Base-by-base conservation (phyloP, 345 rosid genomes). In the Hevea brasiliensis region DNA sequence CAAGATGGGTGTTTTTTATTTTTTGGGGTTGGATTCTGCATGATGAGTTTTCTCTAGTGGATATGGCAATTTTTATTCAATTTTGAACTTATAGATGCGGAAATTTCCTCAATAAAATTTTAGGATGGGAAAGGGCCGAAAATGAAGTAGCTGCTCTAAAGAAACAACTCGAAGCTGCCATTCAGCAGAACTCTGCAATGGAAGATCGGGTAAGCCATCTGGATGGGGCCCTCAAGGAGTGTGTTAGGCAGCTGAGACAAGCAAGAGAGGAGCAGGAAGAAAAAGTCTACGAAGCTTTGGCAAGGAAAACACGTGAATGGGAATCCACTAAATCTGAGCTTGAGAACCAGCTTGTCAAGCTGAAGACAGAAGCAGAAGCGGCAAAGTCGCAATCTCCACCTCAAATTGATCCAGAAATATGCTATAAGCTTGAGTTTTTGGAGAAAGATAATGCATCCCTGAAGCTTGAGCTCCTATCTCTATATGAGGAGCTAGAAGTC, bases 41-140 rank as follows among this genome's bases (percentile, higher is more conserved):
- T 12, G 29, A 47, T 12, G 21, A 48, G 51, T 21, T 32, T 32
- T 4, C 37, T 32, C 37, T 4, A 32, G 2, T 4, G 4, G 37
- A 32, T 32, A 32, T 32, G 37, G 37, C 8, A 27, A 21, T 8
- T 55, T 26, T 61, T 11, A n/a, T 37, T 55, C 55, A 27, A 13
- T 67, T 55, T 21, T 63, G 35, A 61, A 20, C 47, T 12, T 32
- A 32, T 32, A 32, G 37, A 32, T 32, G 7, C 14, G 17, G 15
- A 6, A 57, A 2, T 67, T 58, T 57, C 29, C 35, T 51, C 24
- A 60, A 41, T 74, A 72, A 73, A 74, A 67, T 70, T 42, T 17
- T 64, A 94, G 98, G 98, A 64, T 94, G 99, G 99, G 99, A 95
- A 75, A 95, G 88, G 78, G 94, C 99, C 17, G 98, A 95, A 84